These are phyloP conservation scores for Tolypocladium endophyticum DNA, from an alignment of 2,329 filamentous ascomycete genomes.

Conservation along the genomic window DNA sequence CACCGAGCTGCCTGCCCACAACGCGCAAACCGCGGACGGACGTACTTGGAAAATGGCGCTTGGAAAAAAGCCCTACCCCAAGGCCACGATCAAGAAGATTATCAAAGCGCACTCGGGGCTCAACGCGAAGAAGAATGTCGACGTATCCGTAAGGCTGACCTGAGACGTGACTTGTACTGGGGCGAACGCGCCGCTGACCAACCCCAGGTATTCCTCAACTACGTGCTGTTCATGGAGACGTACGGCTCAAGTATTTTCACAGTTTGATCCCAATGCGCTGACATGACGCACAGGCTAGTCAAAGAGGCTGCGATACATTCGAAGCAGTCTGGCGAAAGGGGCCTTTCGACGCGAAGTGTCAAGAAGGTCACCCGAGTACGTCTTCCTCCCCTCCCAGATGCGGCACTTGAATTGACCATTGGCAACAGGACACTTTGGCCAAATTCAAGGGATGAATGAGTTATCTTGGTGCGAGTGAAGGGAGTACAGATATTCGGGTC, in stretches of 20 bases:
- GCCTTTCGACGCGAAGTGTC: slow-evolving; percentile 64
- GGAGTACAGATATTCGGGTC: background rate
- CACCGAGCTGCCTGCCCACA: background rate
- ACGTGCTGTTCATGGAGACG: slow-evolving; percentile 69
- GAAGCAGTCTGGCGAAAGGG: slow-evolving; percentile 62
- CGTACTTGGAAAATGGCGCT: slow-evolving; percentile 15
- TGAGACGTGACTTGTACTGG: slow-evolving; percentile 7
- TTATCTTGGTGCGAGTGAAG: background rate
- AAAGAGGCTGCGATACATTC: slow-evolving; percentile 70
- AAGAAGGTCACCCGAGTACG: slow-evolving; percentile 65
- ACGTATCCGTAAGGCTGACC: slow-evolving; percentile 56
- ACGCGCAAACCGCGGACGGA: background rate
- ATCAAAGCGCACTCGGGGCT: slow-evolving; percentile 79
- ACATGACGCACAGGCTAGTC: slow-evolving; percentile 46
- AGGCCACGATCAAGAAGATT: slow-evolving; percentile 77
- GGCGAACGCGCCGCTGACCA: slow-evolving; percentile 12
- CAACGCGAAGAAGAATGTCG: slow-evolving; percentile 73
- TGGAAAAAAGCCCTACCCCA: slow-evolving; percentile 69
- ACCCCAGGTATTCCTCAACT: slow-evolving; percentile 71
- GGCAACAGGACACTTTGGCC: slow-evolving; percentile 48
- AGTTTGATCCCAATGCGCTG: background rate
- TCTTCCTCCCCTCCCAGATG: background rate
- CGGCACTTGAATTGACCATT: background rate
- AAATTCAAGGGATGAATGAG: slow-evolving; percentile 54
- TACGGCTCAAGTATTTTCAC: slow-evolving; percentile 17